Conservation (phyloP, 1,139 yeast species). For the Hyphopichia burtonii region DNA sequence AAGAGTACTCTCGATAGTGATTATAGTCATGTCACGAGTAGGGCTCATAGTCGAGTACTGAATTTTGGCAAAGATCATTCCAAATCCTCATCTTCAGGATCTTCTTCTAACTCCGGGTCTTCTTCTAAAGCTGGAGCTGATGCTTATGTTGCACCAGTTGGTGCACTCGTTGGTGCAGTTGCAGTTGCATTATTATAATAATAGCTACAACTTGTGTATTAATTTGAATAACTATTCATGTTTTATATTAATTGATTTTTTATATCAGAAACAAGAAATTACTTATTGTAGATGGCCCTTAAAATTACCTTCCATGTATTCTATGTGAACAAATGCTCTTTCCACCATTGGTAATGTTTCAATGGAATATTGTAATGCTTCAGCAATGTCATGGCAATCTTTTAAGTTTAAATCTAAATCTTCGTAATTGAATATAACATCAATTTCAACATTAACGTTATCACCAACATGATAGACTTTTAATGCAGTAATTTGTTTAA, state of each 20-base stretch:
- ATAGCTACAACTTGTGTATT: neutral
- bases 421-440: conserved; percentile 56
- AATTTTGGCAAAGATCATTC: neutral
- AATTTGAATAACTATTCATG: too few species aligned
- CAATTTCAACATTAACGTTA: conserved; percentile 73
- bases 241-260: too few species aligned
- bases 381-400: conserved; percentile 80
- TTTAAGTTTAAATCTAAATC: conserved; percentile 48
- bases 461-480: conserved; percentile 82
- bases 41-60: neutral
- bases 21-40: neutral
- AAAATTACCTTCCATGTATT: conserved; percentile 58
- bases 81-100: conserved; percentile 1
- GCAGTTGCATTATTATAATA: conserved; percentile 15
- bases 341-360: conserved; percentile 77
- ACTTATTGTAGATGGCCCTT: conserved; percentile 45
- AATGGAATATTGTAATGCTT: conserved; percentile 75
- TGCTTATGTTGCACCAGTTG: conserved; percentile 11
- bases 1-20: neutral
- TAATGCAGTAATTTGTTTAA: conserved; percentile 62
- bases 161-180: conserved; percentile 15
- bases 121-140: conserved; percentile 8
- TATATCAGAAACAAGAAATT: too few species aligned
- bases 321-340: conserved; percentile 80
- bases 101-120: conserved; percentile 2